Conservation (phyloP, 805 yeast species). For the Debaryomyces castellii region DNA sequence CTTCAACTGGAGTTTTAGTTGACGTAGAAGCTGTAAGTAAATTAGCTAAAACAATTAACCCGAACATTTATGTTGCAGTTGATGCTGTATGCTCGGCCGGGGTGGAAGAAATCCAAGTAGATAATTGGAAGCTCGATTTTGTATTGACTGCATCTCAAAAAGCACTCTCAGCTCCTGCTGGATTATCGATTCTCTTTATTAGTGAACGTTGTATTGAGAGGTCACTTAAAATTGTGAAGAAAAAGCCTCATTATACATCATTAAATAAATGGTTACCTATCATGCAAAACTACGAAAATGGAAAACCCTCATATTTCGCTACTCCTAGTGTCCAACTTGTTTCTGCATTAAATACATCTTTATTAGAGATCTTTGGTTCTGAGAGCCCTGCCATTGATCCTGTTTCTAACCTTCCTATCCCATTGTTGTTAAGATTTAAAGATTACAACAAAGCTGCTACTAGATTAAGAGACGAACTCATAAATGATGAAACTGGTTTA, state of each 20-base stretch:
- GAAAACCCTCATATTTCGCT: constrained; percentile 9
- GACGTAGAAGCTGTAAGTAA: constrained; percentile 5
- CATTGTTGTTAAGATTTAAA: constrained; percentile 2
- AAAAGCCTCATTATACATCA: constrained; percentile 4
- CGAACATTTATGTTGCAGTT: constrained; percentile 8
- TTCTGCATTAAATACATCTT: constrained; percentile 6
- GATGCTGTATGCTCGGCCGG: constrained; percentile 11
- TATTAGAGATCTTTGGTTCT: constrained; percentile 7
- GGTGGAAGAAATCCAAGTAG: constrained; percentile 12
- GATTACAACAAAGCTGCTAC: constrained; percentile 3
- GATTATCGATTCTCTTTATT: constrained; percentile 5
- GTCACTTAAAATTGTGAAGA: not conserved
- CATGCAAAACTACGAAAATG: constrained; percentile 8
- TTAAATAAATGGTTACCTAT: constrained; percentile 9
- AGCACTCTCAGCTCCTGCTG: constrained; percentile 7
- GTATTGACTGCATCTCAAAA: constrained; percentile 9
- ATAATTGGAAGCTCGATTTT: constrained; percentile 14
- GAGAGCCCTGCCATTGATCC: constrained; percentile 6
- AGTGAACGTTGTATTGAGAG: constrained; percentile 5
- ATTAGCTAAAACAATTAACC: constrained; percentile 5
- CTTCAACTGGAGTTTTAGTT: constrained; percentile 9
- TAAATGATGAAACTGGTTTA: constrained; percentile 3
- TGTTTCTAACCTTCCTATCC: constrained; percentile 3
- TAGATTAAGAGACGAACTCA: constrained; percentile 3
- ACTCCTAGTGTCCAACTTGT: constrained; percentile 8